Evolutionary conservation across 805 yeast genomes (phyloP).

Genomic region (Starmerella gropengiesseri): DNA sequence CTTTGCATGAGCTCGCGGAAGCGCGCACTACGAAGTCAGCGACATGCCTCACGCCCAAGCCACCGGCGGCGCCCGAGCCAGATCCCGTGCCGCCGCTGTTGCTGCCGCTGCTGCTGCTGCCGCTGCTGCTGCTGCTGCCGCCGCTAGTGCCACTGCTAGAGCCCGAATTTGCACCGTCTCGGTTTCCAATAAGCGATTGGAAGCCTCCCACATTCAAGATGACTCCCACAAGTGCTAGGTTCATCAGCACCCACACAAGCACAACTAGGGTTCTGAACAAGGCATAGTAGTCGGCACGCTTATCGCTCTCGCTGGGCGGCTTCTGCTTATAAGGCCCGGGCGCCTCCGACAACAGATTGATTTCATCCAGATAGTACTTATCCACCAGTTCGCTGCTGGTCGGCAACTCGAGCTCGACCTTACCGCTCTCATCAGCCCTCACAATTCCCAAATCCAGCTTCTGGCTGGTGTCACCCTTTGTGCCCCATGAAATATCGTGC

Average conservation of each 20-base stretch:
- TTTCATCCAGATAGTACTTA: constrained; percentile 53
- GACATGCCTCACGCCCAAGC: constrained; percentile 24
- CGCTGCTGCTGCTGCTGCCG: neutral
- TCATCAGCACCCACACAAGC: constrained; percentile 77
- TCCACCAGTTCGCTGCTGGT: constrained; percentile 70
- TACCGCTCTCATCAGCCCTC: constrained; percentile 53
- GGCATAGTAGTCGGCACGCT: constrained; percentile 76
- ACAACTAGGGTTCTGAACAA: constrained; percentile 82
- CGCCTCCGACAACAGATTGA: constrained; percentile 41
- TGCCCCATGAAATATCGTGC: constrained; percentile 97
- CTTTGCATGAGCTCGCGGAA: constrained; percentile 17
- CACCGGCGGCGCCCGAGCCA: constrained; percentile 16
- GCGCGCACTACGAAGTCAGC: neutral
- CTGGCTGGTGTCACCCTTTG: constrained; percentile 64
- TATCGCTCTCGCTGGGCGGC: constrained; percentile 36
- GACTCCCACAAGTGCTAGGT: constrained; percentile 67
- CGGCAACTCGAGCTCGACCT: constrained; percentile 60
- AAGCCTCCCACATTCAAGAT: constrained; percentile 81
- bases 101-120: neutral
- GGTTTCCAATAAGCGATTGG: constrained; percentile 25
- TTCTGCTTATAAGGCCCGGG: constrained; percentile 29
- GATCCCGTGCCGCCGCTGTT: neutral
- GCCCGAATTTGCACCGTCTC: constrained; percentile 25
- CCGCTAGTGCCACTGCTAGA: neutral
- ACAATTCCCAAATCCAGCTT: constrained; percentile 76